Base-by-base conservation (phyloP, 2,329 filamentous ascomycete genomes). In the Zalaria obscura region DNA sequence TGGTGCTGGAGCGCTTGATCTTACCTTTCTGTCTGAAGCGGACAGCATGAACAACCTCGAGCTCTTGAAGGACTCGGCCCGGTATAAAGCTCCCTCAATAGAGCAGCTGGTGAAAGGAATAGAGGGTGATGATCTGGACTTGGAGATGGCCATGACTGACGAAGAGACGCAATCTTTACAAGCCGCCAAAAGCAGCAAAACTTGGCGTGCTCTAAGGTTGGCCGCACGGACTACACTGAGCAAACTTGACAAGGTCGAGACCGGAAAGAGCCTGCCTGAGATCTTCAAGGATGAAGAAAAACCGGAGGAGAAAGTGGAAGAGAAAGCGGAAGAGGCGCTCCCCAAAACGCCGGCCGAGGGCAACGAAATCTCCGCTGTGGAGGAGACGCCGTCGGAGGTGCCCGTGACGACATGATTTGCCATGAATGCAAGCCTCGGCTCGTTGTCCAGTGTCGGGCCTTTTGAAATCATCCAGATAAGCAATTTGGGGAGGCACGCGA, bases 191-290 rank as follows among this genome's bases (percentile, higher is more conserved):
- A 77, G 80, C 18, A 94, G 86, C 65, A 89, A 93, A 60, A 82
- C 78, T 43, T 98, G 91, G 91, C 76, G 88, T 50, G 84, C 86
- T 4, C 66, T 98, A 47, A 78, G 91, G 40, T 75, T 93, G 48
- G 83, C 86, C 6, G 78, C 82, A 42, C 77, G 76, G 48, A 77
- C 71, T 43, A 82, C 81, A 52, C 72, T 96, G 49, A 73, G 76
- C 36, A 66, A 78, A 18, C 91, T 96, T 58, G 88, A 96, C 60
- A 85, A 82, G 59, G 83, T 94, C 38, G 87, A 94, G 42, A 80
- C 87, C 49, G 79, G 83, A 34, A 83, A 82, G 55, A 83, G 85
- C 48, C 57, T 78, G 45, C 65, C 73, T 46, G 59, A 63, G 45
- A 62, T 74, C 45, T 69, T 72, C 44, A 62, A 58, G 32, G 43